These are phyloP conservation scores for Candida sithepensis DNA, from an alignment of 805 yeast genomes.

Conservation along the genomic window DNA sequence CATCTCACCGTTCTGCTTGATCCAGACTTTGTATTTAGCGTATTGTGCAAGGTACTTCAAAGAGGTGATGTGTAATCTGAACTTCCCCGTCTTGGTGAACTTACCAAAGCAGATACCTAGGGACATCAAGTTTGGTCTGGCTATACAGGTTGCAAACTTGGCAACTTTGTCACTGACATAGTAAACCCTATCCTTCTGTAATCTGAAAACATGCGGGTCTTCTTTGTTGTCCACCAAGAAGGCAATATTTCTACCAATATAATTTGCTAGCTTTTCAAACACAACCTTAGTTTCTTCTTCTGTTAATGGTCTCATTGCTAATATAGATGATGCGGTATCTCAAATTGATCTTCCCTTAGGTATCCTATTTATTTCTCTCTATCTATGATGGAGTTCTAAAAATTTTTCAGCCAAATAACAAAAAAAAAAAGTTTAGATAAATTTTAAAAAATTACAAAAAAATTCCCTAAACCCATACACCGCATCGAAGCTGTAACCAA, in stretches of 20 bases:
- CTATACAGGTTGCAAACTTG: slow-evolving; percentile 83
- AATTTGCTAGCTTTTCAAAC: slow-evolving; percentile 93
- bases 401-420: slow-evolving; percentile 2
- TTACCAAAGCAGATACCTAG: slow-evolving; percentile 93
- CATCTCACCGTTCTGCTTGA: slow-evolving; percentile 97
- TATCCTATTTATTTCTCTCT: no score
- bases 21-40: slow-evolving; percentile 94
- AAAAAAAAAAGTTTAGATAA: neutral
- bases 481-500: neutral
- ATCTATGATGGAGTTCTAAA: neutral
- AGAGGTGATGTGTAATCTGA: slow-evolving; percentile 91
- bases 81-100: slow-evolving; percentile 96
- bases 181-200: slow-evolving; percentile 95
- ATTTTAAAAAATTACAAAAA: neutral
- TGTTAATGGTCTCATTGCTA: slow-evolving; percentile 83
- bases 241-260: slow-evolving; percentile 93
- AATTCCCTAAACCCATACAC: neutral
- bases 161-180: slow-evolving; percentile 83
- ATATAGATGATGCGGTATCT: no score
- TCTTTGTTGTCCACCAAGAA: slow-evolving; percentile 79
- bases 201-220: slow-evolving; percentile 89
- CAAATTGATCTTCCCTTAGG: no score
- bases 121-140: slow-evolving; percentile 88
- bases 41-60: slow-evolving; percentile 76
- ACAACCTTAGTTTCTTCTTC: slow-evolving; percentile 96